Evolutionary conservation across 306 rosid species (phyloP), one percentile per base, ranked within the genome.

Genomic region (Cyclanthera cordifolia): DNA sequence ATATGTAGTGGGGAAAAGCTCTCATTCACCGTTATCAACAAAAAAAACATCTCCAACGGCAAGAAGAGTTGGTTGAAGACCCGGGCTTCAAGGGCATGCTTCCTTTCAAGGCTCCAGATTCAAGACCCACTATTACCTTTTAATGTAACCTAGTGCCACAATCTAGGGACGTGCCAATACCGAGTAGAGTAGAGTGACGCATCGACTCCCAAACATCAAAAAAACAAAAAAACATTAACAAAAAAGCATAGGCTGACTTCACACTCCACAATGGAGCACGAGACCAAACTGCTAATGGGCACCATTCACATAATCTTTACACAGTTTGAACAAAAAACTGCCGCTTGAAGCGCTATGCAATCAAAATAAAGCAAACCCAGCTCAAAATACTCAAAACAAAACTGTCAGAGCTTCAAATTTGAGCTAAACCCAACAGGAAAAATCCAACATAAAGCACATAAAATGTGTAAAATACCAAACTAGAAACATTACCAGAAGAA

Each of bases 401-500:
- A 66, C 23, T 14, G 23, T 13, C 10, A 7, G 8, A 45, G 41
- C 8, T 46, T 46, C 71, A 66, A 17, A 66, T 16, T 51, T 69
- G 49, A 30, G 47, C 61, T 52, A 10, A 47, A 60, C 14, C 46
- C n/a, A 37, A 48, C 23, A 43, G 17, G 20, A 15, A 53, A 48
- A 57, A 6, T 4, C 4, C 24, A 25, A 25, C 12, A 25, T 0
- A 34, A 34, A 1, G 54, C 17, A 54, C 3, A 39, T 4, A 20
- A 20, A 56, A 70, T 57, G 63, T 55, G 17, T 19, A 2, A 16
- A 53, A 56, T 41, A 30, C 17, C 3, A 23, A 59, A 19, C 55
- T 19, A 20, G 13, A n/a, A 34, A 67, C n/a, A 53, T 51, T 41
- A 75, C 80, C 76, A 8, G 82, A 81, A 70, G 75, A 68, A 32